These are phyloP conservation scores for Lepidium didymum DNA, from an alignment of 345 rosid species.

Conservation along the genomic window DNA sequence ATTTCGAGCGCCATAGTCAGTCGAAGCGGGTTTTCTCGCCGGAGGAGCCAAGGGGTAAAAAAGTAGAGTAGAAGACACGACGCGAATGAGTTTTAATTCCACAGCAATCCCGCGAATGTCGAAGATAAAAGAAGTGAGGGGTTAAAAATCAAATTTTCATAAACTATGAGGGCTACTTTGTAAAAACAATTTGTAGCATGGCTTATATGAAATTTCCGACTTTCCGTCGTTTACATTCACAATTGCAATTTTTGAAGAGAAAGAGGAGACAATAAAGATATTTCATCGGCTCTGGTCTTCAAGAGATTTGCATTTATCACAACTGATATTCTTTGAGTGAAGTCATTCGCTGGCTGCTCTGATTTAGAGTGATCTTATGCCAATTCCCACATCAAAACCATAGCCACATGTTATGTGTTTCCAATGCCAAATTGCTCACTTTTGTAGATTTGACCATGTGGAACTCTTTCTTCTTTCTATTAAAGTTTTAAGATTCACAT, in stretches of 20 bases:
- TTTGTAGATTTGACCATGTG: background rate
- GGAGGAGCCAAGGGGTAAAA: background rate
- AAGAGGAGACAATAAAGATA: background rate
- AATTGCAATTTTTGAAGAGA: too few relatives aligned
- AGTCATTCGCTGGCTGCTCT: background rate
- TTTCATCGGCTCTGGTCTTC: background rate
- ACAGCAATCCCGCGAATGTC: background rate
- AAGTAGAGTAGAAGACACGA: background rate
- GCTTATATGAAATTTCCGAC: background rate
- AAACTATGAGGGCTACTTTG: background rate
- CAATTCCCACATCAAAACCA: background rate
- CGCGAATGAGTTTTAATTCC: background rate
- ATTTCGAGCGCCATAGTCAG: conserved; percentile 77
- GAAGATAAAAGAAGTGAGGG: background rate
- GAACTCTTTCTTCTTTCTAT: background rate
- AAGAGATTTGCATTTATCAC: background rate
- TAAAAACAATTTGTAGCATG: background rate
- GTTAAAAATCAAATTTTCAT: background rate
- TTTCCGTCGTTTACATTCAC: too few relatives aligned
- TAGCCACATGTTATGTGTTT: background rate
- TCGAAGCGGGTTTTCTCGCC: conserved; percentile 4
- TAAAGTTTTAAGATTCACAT: conserved; percentile 13
- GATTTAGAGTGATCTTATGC: background rate
- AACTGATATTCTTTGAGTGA: background rate
- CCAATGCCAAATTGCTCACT: background rate